These are phyloP conservation scores for Pyricularia grisea DNA, from an alignment of 2,329 filamentous ascomycete genomes.

Conservation along the genomic window DNA sequence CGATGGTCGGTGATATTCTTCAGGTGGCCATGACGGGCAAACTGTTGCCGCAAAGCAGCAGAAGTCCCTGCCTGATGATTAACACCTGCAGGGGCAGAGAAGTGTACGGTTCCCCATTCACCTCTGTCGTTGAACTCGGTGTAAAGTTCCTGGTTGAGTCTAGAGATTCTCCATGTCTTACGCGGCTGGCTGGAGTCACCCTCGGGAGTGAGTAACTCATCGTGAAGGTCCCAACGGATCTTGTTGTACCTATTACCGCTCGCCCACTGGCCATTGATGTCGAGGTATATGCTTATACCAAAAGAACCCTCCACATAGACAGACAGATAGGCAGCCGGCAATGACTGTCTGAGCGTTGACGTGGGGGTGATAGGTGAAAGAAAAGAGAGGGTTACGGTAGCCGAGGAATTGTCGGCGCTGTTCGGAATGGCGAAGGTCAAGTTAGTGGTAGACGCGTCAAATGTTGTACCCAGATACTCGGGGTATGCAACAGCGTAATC, in stretches of 20 bases:
- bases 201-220: conserved; percentile 24
- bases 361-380: conserved; percentile 74
- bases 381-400: conserved; percentile 37
- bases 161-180: conserved; percentile 59
- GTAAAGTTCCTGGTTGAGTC: conserved; percentile 55
- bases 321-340: conserved; percentile 74
- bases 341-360: conserved; percentile 68
- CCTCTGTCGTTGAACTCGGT: conserved; percentile 65
- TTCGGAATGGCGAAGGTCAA: conserved; percentile 33
- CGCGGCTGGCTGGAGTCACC: conserved; percentile 26
- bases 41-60: conserved; percentile 53
- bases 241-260: conserved; percentile 62
- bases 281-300: conserved; percentile 55
- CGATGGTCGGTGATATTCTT: conserved; percentile 38
- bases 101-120: conserved; percentile 77
- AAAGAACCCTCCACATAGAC: conserved; percentile 59
- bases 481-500: conserved; percentile 30
- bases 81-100: conserved; percentile 60
- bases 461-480: conserved; percentile 14
- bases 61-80: conserved; percentile 65
- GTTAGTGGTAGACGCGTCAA: conserved; percentile 15
- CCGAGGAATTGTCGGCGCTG: conserved; percentile 7
- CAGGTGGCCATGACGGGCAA: conserved; percentile 58
- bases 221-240: conserved; percentile 59
- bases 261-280: conserved; percentile 72